Evolutionary conservation across 768 basidiomycete genomes (phyloP), one percentile per base, ranked within the genome.

Genomic region (Mycena vulgaris): DNA sequence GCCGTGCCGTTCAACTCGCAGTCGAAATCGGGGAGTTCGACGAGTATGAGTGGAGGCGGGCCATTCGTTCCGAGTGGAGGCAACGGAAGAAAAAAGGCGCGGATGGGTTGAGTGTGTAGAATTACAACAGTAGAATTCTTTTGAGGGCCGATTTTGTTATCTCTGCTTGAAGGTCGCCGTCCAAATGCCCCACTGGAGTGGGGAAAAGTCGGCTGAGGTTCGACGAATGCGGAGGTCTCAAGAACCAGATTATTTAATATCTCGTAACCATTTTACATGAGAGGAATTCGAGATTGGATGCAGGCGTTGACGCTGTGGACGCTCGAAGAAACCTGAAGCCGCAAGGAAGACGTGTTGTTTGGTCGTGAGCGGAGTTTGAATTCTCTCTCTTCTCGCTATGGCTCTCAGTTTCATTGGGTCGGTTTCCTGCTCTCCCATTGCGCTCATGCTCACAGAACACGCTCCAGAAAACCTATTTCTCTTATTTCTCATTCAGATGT

Each of bases 401-500:
- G 91, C 92, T 72, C 86, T 88, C 69, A 92, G 89, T 83, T 93
- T 92, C 77, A 93, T 93, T 74, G 92, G 92, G 92, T 92, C 74
- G 49, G 85, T 79, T 5, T 14, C 21, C 19, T 33, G 28, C 19
- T 28, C 30, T 23, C 3, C 8, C 28, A 0, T 1, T 31, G 27
- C 7, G 21, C 55, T n/a, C 52, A 28, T 33, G 25, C 68, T 74
- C 23, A 72, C 60, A 27, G 2, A 19, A 71, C 53, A 9, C 1
- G 13, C 23, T n/a, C 31, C 80, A 94, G 94, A 79, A 95, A 95
- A 87, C 89, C 93, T 13, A 96, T 96, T 67, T 95, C 95, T 66
- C 91, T 96, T 77, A 92, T 95, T 79, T 95, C 95, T 66, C 93
- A 95, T 80, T 94, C 93, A 58, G 95, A 95, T 88, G 93, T 96